A percentile compares a stretch with the other conserved stretches of the same genome.
Evolutionary conservation across 2,329 filamentous ascomycete genomes (phyloP).

Genomic region (Penicillium sp.): DNA sequence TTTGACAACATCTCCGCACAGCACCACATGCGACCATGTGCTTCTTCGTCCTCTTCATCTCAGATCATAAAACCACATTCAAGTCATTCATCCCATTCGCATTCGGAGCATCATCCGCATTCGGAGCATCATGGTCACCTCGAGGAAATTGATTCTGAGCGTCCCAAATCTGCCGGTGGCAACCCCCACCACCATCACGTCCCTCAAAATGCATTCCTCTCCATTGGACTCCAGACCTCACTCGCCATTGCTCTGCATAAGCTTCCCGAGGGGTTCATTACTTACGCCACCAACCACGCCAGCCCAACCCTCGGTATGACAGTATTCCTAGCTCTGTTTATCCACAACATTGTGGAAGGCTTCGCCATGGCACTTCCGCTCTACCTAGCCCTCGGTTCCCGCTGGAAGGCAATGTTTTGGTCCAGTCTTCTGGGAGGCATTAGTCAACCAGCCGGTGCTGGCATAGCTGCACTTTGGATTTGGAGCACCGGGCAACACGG

Average conservation of each 20-base stretch:
- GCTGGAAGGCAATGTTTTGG: conserved; percentile 79
- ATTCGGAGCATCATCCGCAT: neutral
- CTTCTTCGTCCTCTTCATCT: conserved; percentile 13
- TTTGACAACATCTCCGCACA: conserved; percentile 18
- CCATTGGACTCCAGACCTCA: conserved; percentile 92
- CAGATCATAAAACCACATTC: conserved; percentile 4
- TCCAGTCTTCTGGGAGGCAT: conserved; percentile 79
- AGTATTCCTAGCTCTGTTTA: conserved; percentile 92
- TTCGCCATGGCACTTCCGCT: conserved; percentile 91
- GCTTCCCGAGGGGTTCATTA: conserved; percentile 82
- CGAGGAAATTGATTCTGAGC: conserved; percentile 12
- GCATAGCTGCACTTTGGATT: conserved; percentile 82
- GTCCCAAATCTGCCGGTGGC: conserved; percentile 18
- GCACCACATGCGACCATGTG: neutral
- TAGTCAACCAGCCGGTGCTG: conserved; percentile 83
- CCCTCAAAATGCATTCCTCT: conserved; percentile 86
- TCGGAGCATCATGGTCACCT: neutral
- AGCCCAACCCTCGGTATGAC: conserved; percentile 84
- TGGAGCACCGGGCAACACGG: conserved; percentile 61
- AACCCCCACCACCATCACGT: conserved; percentile 86
- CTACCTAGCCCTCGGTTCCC: conserved; percentile 83
- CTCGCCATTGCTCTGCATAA: conserved; percentile 96
- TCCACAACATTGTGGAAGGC: conserved; percentile 97
- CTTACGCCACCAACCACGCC: conserved; percentile 95
- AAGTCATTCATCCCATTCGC: neutral